Conservation (phyloP, 768 basidiomycete genomes). For the Rhizopogon sp. region DNA sequence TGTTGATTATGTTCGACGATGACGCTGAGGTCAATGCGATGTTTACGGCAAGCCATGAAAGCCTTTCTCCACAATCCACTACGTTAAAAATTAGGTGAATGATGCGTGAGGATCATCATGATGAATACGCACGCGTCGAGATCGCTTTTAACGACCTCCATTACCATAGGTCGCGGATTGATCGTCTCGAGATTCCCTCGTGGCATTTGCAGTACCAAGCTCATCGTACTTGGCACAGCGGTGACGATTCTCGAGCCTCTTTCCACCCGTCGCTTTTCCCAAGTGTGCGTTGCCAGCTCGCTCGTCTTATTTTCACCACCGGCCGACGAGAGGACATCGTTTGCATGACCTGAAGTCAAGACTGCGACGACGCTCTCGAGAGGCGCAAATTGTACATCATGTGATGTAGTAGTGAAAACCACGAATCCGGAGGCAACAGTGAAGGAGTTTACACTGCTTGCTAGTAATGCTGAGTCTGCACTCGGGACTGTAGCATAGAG, state of each 20-base stretch:
- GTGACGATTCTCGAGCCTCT: slow-evolving; percentile 87
- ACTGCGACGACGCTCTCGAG: slow-evolving; percentile 20
- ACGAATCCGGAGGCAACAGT: slow-evolving; percentile 68
- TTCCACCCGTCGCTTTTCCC: slow-evolving; percentile 80
- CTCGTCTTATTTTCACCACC: slow-evolving; percentile 17
- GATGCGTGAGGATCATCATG: neutral
- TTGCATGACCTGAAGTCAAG: slow-evolving; percentile 4
- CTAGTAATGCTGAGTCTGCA: slow-evolving; percentile 30
- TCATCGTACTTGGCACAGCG: slow-evolving; percentile 84
- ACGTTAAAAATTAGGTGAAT: neutral
- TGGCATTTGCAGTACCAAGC: slow-evolving; percentile 94
- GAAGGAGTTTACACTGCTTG: slow-evolving; percentile 67
- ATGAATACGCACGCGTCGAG: slow-evolving; percentile 56
- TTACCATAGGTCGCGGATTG: slow-evolving; percentile 86
- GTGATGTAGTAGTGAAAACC: slow-evolving; percentile 79
- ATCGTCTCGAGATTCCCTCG: slow-evolving; percentile 96
- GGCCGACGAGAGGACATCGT: slow-evolving; percentile 20
- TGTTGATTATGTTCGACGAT: slow-evolving; percentile 79
- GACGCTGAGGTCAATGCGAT: slow-evolving; percentile 86
- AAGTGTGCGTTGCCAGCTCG: slow-evolving; percentile 23
- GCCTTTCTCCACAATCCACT: slow-evolving; percentile 83
- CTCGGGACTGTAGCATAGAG: slow-evolving; percentile 44
- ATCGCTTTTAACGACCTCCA: slow-evolving; percentile 76
- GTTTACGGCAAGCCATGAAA: slow-evolving; percentile 87
- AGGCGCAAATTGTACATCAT: slow-evolving; percentile 75